Conservation (phyloP, 1,284 basidiomycete genomes). For the Coniferiporia weirii region DNA sequence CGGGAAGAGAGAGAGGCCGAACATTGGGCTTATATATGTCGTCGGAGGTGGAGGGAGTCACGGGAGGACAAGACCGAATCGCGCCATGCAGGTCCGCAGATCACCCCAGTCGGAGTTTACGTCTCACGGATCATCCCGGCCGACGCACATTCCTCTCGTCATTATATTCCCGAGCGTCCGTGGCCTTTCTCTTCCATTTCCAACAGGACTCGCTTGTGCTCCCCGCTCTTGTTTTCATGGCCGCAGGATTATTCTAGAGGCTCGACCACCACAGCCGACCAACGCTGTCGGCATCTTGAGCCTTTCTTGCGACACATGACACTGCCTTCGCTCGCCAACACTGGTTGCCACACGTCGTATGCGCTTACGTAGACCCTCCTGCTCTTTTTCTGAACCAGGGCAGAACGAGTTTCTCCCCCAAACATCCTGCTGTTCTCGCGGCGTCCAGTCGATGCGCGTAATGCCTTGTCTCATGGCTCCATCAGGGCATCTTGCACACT, state of each 20-base stretch:
- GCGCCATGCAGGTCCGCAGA: background rate
- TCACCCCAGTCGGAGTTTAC: background rate
- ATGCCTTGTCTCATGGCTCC: background rate
- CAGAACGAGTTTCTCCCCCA: background rate
- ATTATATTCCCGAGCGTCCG: no score
- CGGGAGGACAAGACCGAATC: conserved; percentile 1
- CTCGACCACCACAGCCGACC: background rate
- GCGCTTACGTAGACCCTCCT: conserved; percentile 5
- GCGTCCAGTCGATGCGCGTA: background rate
- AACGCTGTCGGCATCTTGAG: background rate
- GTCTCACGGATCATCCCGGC: no score
- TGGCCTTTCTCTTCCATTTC: no score
- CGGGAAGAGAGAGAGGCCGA: background rate
- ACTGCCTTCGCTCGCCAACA: background rate
- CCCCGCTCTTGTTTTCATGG: no score
- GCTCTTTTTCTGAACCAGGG: background rate
- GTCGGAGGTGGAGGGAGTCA: background rate
- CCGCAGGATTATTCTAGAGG: no score
- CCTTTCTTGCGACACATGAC: conserved; percentile 11
- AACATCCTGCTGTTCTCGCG: background rate
- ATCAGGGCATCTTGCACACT: background rate
- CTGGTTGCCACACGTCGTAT: background rate
- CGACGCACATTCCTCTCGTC: no score
- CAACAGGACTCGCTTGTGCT: no score
- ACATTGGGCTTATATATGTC: background rate